Percentiles rank a stretch among this genome's conserved stretches.
Evolutionary conservation across 1,139 yeast species (phyloP).

Genomic region (Blastobotrys buckinghamii): DNA sequence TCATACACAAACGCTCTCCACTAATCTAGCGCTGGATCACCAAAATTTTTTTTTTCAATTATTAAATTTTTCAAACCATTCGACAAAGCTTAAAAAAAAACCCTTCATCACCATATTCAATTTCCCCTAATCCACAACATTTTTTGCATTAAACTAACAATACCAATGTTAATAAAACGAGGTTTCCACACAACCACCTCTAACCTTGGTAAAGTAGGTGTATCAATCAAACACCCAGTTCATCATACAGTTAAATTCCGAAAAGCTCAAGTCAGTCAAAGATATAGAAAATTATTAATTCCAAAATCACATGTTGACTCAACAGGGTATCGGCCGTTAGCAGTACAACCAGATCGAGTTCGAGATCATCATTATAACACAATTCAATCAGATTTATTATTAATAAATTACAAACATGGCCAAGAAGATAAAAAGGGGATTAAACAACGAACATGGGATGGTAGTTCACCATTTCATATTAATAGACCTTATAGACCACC

Average conservation of each 20-base stretch:
- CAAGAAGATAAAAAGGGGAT: constrained; percentile 50
- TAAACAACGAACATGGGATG: constrained; percentile 81
- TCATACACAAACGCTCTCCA: too few relatives aligned
- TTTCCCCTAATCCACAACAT: too few relatives aligned
- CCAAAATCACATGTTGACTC: constrained; percentile 47
- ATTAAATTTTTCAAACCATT: too few relatives aligned
- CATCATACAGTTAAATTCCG: constrained; percentile 79
- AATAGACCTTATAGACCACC: constrained; percentile 53
- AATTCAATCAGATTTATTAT: constrained; percentile 66
- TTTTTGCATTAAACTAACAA: too few relatives aligned
- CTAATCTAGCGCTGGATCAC: too few relatives aligned
- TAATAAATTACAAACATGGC: constrained; percentile 70
- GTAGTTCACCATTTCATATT: constrained; percentile 81
- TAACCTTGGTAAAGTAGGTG: constrained; percentile 46
- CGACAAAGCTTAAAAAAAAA: too few relatives aligned
- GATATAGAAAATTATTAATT: constrained; percentile 56
- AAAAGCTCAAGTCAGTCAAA: constrained; percentile 56
- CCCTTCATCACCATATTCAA: too few relatives aligned
- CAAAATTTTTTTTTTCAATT: too few relatives aligned
- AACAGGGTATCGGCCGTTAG: constrained; percentile 68
- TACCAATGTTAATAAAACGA: constrained; percentile 10
- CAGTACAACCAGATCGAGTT: constrained; percentile 75
- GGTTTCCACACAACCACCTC: constrained; percentile 28
- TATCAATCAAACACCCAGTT: constrained; percentile 77
- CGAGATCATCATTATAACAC: constrained; percentile 70